A percentile compares a stretch with the other conserved stretches of the same genome.
These are phyloP conservation scores for Xylariaceae sp. DNA, from an alignment of 2,329 filamentous ascomycete species.

Conservation along the genomic window DNA sequence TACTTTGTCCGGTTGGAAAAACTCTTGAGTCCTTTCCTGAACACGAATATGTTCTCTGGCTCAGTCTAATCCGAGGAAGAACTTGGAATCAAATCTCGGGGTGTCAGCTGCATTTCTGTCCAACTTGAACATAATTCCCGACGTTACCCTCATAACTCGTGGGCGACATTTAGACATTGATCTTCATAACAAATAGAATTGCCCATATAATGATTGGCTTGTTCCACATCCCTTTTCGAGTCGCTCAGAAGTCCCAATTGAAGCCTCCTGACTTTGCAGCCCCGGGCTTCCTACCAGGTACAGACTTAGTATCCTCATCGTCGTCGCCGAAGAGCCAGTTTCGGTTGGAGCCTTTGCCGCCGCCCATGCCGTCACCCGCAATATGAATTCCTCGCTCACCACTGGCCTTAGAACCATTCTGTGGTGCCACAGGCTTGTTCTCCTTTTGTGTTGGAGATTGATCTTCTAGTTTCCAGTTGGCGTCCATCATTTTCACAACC, in stretches of 20 bases:
- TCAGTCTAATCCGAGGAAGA: not conserved
- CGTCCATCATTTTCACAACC: conserved; percentile 73
- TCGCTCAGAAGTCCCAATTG: conserved; percentile 40
- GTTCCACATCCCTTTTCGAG: conserved; percentile 16
- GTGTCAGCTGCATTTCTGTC: not conserved
- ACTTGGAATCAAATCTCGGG: not conserved
- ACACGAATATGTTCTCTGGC: too few relatives aligned
- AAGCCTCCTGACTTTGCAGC: conserved; percentile 33
- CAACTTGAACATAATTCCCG: not conserved
- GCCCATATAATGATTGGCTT: conserved; percentile 8
- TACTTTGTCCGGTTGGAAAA: not conserved
- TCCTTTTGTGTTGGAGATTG: conserved; percentile 59
- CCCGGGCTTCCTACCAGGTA: conserved; percentile 43
- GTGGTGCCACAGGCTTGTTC: conserved; percentile 42
- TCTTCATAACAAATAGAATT: conserved; percentile 19
- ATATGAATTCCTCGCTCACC: conserved; percentile 48
- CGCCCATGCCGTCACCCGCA: conserved; percentile 69
- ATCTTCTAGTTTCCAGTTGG: conserved; percentile 62
- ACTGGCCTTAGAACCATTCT: conserved; percentile 34
- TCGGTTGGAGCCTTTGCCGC: conserved; percentile 55
- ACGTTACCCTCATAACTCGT: conserved; percentile 37
- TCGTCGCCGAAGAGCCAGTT: conserved; percentile 62
- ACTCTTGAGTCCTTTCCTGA: not conserved
- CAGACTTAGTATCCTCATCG: conserved; percentile 40
- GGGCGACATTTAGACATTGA: conserved; percentile 37